A percentile compares a stretch with the other conserved stretches of the same genome.
phyloP scores from a whole-genome alignment of 148 eudicot species.

The Spergularia marina region DNA sequence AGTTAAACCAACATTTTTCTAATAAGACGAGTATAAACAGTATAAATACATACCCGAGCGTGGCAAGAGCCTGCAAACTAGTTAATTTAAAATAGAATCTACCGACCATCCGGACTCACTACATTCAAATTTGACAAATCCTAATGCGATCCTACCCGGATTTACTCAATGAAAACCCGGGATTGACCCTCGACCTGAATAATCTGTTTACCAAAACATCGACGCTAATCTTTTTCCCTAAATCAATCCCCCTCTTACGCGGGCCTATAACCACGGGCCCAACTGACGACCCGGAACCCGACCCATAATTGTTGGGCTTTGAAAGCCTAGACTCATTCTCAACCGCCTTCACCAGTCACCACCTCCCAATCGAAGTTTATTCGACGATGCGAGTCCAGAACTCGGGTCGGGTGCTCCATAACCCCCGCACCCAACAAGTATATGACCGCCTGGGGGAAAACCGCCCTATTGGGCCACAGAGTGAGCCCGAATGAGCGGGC shows the following conservation, averaged over 20 bases:
- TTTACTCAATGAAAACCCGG: too few species aligned
- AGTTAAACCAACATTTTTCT: too few species aligned
- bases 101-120: too few species aligned
- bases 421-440: constrained; percentile 59
- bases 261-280: constrained; percentile 45
- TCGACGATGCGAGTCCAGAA: constrained; percentile 52
- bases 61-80: too few species aligned
- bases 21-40: too few species aligned
- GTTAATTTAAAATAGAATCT: too few species aligned
- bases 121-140: too few species aligned
- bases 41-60: too few species aligned
- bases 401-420: constrained; percentile 69
- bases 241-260: constrained; percentile 58
- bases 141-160: too few species aligned
- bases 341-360: constrained; percentile 38
- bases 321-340: constrained; percentile 39
- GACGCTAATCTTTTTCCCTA: constrained; percentile 49
- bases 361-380: too few species aligned
- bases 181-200: too few species aligned
- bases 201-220: constrained; percentile 21
- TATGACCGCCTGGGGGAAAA: constrained; percentile 66
- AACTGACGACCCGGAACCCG: constrained; percentile 39
- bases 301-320: constrained; percentile 55
- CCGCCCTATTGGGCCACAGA: constrained; percentile 28
- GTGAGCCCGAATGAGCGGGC: constrained; percentile 41